phyloP scores from a whole-genome alignment of 129 eudicot genomes.

The Rutidosis leptorrhynchoides region DNA sequence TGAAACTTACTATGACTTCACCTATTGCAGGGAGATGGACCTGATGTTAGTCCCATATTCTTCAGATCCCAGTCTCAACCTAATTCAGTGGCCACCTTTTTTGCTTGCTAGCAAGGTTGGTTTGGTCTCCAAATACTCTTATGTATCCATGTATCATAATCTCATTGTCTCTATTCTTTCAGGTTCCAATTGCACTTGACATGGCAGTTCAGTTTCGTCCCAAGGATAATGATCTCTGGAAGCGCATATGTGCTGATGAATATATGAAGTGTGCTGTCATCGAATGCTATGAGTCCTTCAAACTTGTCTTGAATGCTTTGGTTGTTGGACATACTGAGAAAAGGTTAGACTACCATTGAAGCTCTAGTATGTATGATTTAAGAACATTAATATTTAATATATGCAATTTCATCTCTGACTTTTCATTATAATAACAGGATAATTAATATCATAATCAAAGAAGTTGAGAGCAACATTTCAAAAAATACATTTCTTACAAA shows the following conservation, averaged over 20 bases:
- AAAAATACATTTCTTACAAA: constrained; percentile 66
- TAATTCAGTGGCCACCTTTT: constrained; percentile 98
- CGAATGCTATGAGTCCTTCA: constrained; percentile 98
- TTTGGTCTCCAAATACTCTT: constrained; percentile 14
- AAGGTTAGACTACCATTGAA: constrained; percentile 48
- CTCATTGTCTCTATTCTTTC: constrained; percentile 36
- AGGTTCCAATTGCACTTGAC: constrained; percentile 96
- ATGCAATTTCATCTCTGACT: constrained; percentile 20
- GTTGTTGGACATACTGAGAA: constrained; percentile 88
- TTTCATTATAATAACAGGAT: constrained; percentile 52
- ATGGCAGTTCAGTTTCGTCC: constrained; percentile 91
- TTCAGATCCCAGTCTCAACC: constrained; percentile 81
- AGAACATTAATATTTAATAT: constrained; percentile 4
- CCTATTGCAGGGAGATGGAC: constrained; percentile 95
- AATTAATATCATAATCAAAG: constrained; percentile 70
- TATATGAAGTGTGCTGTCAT: constrained; percentile 94
- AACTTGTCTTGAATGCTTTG: constrained; percentile 74
- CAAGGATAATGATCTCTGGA: constrained; percentile 93
- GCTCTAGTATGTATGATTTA: constrained; percentile 10
- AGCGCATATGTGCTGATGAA: constrained; percentile 94
- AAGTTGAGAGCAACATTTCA: constrained; percentile 75
- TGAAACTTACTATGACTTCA: constrained; percentile 21
- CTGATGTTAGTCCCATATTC: constrained; percentile 89
- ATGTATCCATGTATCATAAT: constrained; percentile 7
- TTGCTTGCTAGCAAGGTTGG: constrained; percentile 95